These are phyloP conservation scores for Talaromyces ruber DNA, from an alignment of 495 filamentous ascomycete genomes.

Conservation along the genomic window DNA sequence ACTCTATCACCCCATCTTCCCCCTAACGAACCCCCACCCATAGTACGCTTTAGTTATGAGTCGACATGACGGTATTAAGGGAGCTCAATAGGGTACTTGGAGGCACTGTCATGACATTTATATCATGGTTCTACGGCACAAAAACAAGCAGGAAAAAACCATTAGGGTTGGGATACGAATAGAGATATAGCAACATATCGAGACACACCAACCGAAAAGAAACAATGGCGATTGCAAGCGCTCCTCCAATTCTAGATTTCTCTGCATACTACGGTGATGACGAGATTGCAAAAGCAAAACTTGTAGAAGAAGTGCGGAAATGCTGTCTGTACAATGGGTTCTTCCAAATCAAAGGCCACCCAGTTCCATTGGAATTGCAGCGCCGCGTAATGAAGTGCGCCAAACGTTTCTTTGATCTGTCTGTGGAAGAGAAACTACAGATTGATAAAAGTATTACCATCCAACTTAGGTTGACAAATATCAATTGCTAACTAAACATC, in stretches of 20 bases:
- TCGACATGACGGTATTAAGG: background rate
- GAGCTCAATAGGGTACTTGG: background rate
- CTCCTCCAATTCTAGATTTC: conserved; percentile 29
- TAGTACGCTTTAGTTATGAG: background rate
- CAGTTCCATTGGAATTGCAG: conserved; percentile 26
- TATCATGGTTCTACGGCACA: background rate
- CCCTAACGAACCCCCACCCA: background rate
- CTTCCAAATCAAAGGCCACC: conserved; percentile 41
- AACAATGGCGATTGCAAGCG: conserved; percentile 9
- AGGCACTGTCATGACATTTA: background rate
- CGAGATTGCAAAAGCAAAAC: conserved; percentile 18
- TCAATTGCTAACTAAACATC: background rate
- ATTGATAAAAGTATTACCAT: conserved; percentile 28
- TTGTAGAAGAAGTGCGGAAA: conserved; percentile 21
- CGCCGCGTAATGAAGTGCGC: conserved; percentile 24
- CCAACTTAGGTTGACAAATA: conserved; percentile 2
- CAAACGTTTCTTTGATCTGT: conserved; percentile 41
- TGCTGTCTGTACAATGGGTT: conserved; percentile 38
- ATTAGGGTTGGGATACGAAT: background rate
- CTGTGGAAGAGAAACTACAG: conserved; percentile 41
- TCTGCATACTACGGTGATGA: conserved; percentile 24
- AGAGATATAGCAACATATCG: background rate
- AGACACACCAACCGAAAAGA: background rate
- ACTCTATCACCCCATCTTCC: background rate
- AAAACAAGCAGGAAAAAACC: background rate